Conservation (phyloP, 1,284 basidiomycete genomes). For the Volvariella volvacea region DNA sequence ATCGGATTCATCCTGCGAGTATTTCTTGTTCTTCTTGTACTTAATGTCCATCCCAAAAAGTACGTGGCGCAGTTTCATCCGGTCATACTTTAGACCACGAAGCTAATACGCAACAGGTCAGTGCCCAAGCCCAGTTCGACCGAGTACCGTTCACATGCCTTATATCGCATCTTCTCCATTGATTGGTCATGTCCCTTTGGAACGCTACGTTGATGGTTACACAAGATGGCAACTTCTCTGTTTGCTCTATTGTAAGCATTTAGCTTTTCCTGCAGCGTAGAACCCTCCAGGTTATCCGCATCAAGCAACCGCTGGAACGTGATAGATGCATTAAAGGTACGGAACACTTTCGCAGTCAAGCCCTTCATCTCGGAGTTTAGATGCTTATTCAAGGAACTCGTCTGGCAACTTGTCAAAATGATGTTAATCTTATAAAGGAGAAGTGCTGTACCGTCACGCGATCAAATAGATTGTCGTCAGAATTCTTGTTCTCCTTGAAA, state of each 20-base stretch:
- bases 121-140: not conserved
- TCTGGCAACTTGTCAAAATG: slow-evolving; percentile 40
- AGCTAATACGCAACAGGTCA: slow-evolving; percentile 32
- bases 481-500: slow-evolving; percentile 86
- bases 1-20: slow-evolving; percentile 82
- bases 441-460: slow-evolving; percentile 69
- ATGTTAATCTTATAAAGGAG: slow-evolving; percentile 1
- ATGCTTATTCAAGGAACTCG: slow-evolving; percentile 82
- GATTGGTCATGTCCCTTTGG: slow-evolving; percentile 88
- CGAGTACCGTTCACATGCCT: slow-evolving; percentile 43
- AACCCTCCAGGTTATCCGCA: slow-evolving; percentile 62
- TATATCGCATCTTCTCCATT: slow-evolving; percentile 88
- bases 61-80: slow-evolving; percentile 84
- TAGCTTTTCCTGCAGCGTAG: slow-evolving; percentile 85
- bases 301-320: slow-evolving; percentile 90
- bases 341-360: slow-evolving; percentile 95
- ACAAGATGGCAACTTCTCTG: slow-evolving; percentile 90
- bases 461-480: slow-evolving; percentile 90
- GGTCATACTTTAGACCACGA: slow-evolving; percentile 85
- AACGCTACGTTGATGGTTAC: slow-evolving; percentile 94
- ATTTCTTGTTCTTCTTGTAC: slow-evolving; percentile 78
- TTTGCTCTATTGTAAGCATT: slow-evolving; percentile 95
- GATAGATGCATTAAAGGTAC: slow-evolving; percentile 96
- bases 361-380: slow-evolving; percentile 91
- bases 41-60: slow-evolving; percentile 73